Base-by-base conservation (phyloP, 371 early-diverging fungal genomes). In the Mucor velutinosus region DNA sequence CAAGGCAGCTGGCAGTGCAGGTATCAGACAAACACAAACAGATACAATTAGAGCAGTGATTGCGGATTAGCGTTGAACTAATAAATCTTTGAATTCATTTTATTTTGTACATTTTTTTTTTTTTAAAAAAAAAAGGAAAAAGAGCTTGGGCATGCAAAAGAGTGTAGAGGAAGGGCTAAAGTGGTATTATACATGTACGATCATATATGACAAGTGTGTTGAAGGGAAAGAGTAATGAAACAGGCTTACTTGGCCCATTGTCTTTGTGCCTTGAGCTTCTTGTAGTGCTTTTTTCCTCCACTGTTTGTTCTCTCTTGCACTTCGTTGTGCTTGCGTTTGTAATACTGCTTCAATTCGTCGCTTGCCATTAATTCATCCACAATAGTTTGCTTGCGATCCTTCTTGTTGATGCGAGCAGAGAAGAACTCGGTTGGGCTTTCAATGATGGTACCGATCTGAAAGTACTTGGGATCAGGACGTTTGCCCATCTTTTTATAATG, bases 371-470 rank as follows among this genome's bases (percentile, higher is more conserved):
- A 72, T 73, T 97, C 96, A 56, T 95, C 97, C 21, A 95, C 88
- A 59, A 98, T 83, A 1, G 93, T 95, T 21, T 78, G 74, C 57
- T 90, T 90, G 11, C 96, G 91, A 61, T 97, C 95, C 82, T 93
- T 93, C 70, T 87, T 89, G 2, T 92, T 88, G 71, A 97, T 41
- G 19, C 98, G 89, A 7, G 89, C 79, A 10, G 93, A 92, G 74
- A 90, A 94, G 80, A 92, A 96, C 71, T 97, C 99, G 0, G 92
- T 88, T 19, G 95, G 87, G 11, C 92, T 94, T 69, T 94, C 94
- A n/a, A 96, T 79, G 15, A 98, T 83, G 0, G 94, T 95, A 43
- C 98, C 99, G 21, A 90, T 87, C 74, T 98, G 96, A 86, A 97
- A 97, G 75, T 93, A 94, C 71, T 94, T 96, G 23, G 97, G 95